phyloP scores from a whole-genome alignment of 257 asterid genomes.

The Linderniella brevidens region DNA sequence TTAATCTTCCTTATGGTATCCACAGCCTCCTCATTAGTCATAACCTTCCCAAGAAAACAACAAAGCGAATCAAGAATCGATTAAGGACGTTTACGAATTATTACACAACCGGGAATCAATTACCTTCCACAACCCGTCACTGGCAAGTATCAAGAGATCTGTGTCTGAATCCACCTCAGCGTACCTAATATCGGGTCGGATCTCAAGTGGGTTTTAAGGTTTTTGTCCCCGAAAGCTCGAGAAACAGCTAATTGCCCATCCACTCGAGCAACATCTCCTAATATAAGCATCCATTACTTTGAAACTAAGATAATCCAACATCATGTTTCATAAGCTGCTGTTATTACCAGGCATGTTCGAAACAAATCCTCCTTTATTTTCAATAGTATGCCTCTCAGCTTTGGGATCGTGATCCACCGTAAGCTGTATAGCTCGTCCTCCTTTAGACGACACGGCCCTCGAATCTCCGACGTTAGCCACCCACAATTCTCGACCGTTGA shows the following conservation, averaged over 20 bases:
- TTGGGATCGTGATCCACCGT: conserved; percentile 87
- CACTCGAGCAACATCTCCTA: conserved; percentile 95
- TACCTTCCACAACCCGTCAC: conserved; percentile 98
- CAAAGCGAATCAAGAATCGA: background rate
- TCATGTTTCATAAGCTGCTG: background rate
- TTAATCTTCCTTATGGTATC: conserved; percentile 37
- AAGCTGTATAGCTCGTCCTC: conserved; percentile 77
- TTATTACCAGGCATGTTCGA: conserved; percentile 88
- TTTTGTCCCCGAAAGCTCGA: conserved; percentile 97
- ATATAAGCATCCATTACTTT: background rate
- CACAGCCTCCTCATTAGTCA: conserved; percentile 77
- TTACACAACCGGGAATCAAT: conserved; percentile 6
- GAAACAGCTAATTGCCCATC: conserved; percentile 91
- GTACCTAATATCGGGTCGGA: conserved; percentile 67
- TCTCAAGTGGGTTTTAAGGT: conserved; percentile 64
- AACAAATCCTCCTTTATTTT: conserved; percentile 80
- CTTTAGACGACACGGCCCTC: conserved; percentile 72
- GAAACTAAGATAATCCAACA: background rate
- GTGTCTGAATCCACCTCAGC: conserved; percentile 41
- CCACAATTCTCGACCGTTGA: conserved; percentile 46
- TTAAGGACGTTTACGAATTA: background rate
- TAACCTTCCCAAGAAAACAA: conserved; percentile 25
- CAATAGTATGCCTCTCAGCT: conserved; percentile 68
- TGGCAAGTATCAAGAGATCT: conserved; percentile 76
- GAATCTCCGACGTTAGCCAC: conserved; percentile 95